These are phyloP conservation scores for Polygonum aviculare DNA, from an alignment of 148 eudicot genomes.

Conservation along the genomic window DNA sequence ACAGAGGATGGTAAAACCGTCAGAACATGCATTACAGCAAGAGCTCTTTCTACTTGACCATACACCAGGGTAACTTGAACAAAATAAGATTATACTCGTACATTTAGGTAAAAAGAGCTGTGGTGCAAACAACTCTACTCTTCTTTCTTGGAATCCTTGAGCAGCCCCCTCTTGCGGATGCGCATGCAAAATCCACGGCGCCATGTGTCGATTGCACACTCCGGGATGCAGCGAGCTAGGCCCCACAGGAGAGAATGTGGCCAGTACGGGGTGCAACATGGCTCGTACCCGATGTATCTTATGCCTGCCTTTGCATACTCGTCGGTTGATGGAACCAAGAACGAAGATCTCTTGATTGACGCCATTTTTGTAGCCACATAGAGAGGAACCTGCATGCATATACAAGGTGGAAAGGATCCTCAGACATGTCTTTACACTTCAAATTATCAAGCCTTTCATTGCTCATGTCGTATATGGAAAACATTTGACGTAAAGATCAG, in stretches of 20 bases:
- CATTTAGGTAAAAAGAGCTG: no score
- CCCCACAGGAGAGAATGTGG: conserved; percentile 46
- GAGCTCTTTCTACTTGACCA: no score
- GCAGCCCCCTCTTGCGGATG: conserved; percentile 41
- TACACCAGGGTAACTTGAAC: no score
- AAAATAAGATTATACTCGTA: no score
- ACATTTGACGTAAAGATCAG: no score
- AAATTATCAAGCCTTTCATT: no score
- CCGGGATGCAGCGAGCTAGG: conserved; percentile 31
- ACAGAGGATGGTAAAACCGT: no score
- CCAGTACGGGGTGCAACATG: conserved; percentile 60
- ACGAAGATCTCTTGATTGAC: conserved; percentile 48
- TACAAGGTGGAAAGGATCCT: not conserved
- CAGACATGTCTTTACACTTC: no score
- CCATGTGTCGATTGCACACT: conserved; percentile 30
- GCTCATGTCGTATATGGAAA: no score
- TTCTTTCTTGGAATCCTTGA: conserved; percentile 35
- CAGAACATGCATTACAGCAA: no score
- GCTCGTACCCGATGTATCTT: conserved; percentile 48
- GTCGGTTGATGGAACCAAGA: conserved; percentile 56
- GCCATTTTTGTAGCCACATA: conserved; percentile 72
- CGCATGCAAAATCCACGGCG: conserved; percentile 33
- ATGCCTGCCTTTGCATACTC: conserved; percentile 47
- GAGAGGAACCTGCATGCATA: conserved; percentile 44
- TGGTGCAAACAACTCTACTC: conserved; percentile 15